A percentile compares a stretch with the other conserved stretches of the same genome.
These are phyloP conservation scores for Asterophora parasitica DNA, from an alignment of 768 basidiomycete species.

Conservation along the genomic window DNA sequence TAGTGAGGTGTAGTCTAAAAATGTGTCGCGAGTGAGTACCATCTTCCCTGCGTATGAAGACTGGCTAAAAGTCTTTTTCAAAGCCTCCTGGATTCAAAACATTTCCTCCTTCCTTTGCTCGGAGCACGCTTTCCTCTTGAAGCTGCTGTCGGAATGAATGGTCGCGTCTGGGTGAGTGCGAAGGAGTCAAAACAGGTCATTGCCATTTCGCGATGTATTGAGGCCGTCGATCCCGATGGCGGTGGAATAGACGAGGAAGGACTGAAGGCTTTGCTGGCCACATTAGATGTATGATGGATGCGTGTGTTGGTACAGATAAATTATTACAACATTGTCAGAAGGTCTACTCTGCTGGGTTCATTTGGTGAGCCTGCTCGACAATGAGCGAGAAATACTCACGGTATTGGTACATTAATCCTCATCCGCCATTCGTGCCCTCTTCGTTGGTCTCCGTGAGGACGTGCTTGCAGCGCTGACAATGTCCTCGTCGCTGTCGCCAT, in stretches of 20 bases:
- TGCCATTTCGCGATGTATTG: slow-evolving; percentile 71
- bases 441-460: slow-evolving; percentile 56
- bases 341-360: slow-evolving; percentile 3
- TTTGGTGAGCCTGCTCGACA: neutral
- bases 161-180: slow-evolving; percentile 84
- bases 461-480: slow-evolving; percentile 39
- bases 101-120: slow-evolving; percentile 78
- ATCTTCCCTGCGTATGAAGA: neutral
- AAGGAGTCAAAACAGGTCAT: slow-evolving; percentile 73
- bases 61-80: neutral
- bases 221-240: slow-evolving; percentile 74
- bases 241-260: slow-evolving; percentile 52
- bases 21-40: slow-evolving; percentile 77
- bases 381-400: slow-evolving; percentile 1
- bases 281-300: slow-evolving; percentile 33
- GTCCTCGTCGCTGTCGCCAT: slow-evolving; percentile 77
- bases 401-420: slow-evolving; percentile 45
- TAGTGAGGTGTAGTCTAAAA: slow-evolving; percentile 75
- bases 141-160: slow-evolving; percentile 86
- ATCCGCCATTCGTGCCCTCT: slow-evolving; percentile 61
- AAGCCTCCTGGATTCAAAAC: slow-evolving; percentile 75
- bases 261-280: slow-evolving; percentile 48
- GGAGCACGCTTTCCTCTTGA: slow-evolving; percentile 85
- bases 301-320: slow-evolving; percentile 9
- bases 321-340: slow-evolving; percentile 8